Base-by-base conservation (phyloP, 2,329 filamentous ascomycete species). In the Didymella pinodella region DNA sequence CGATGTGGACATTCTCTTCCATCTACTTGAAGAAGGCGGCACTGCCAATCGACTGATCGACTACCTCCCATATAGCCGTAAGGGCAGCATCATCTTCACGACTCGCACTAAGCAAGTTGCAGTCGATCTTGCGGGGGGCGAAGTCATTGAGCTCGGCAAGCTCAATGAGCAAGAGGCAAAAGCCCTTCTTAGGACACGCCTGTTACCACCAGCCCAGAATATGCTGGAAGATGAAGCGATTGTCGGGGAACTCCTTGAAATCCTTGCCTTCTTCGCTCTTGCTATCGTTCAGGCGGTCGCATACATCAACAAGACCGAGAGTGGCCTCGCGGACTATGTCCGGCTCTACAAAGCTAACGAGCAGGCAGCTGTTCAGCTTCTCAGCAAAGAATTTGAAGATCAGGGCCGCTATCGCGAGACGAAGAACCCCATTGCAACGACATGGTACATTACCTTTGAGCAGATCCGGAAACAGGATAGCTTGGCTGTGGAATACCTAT, bases 361-460 rank as follows among this genome's bases (percentile, higher is more conserved):
- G n/a, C 16, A 22, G 3, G 28, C n/a, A 7, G 28, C 28, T 16
- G 14, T 14, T 22, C 26, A 28, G 10, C 47, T 49, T 25, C 47
- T 49, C 16, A 49, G 47, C 25, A 20, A 29, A 20, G 47, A 49
- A 20, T 77, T 78, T 47, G 61, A 68, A 28, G 76, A 79, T 59
- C 20, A 61, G n/a, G 57, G 62, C 16, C 67, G 74, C 40, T 74
- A 77, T 48, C 51, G 48, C 2, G 62, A 69, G 6, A 65, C 63
- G 5, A 59, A 70, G 48, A 78, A 76, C 48, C 59, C 75, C 7
- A 65, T 79, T 12, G 68, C 68, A 3, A 72, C 59, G 2, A 79
- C 75, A n/a, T 79, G 70, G 75, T 61, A 71, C 4, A 71, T 79
- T 22, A 77, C 74, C 7, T 78, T 79, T 34, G 28, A 32, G 29